Percentiles rank a stretch among this genome's conserved stretches.
Conservation (phyloP, 352 stramenopile species). For the Pythium phragmitis region DNA sequence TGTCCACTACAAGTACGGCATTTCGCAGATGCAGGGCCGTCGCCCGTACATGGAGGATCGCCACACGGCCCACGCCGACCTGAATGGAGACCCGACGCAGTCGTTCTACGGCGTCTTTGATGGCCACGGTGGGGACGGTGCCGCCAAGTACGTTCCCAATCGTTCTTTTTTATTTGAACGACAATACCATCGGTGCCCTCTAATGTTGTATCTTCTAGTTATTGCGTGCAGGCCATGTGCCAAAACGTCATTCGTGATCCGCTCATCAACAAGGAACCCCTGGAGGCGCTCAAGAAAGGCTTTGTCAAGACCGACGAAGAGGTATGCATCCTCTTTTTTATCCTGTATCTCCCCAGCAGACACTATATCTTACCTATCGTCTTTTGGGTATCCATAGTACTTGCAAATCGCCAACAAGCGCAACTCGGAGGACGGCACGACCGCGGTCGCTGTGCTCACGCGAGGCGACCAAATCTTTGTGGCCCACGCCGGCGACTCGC, state of each 20-base stretch:
- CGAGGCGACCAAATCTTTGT: slow-evolving; percentile 79
- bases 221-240: slow-evolving; percentile 81
- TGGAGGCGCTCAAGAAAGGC: slow-evolving; percentile 71
- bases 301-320: slow-evolving; percentile 81
- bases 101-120: slow-evolving; percentile 95
- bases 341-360: neutral
- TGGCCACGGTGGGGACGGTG: slow-evolving; percentile 88
- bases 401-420: slow-evolving; percentile 78
- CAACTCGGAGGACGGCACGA: slow-evolving; percentile 89
- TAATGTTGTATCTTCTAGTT: slow-evolving; percentile 34
- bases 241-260: slow-evolving; percentile 81
- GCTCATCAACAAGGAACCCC: slow-evolving; percentile 60
- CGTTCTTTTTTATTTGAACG: no score
- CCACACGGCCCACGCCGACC: slow-evolving; percentile 68
- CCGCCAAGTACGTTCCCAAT: slow-evolving; percentile 75
- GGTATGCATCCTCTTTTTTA: slow-evolving; percentile 28
- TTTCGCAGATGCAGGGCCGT: slow-evolving; percentile 80
- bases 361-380: neutral
- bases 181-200: neutral
- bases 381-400: slow-evolving; percentile 41
- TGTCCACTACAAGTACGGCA: slow-evolving; percentile 77
- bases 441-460: slow-evolving; percentile 83
- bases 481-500: slow-evolving; percentile 89
- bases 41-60: slow-evolving; percentile 92
- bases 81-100: slow-evolving; percentile 78